phyloP scores from a whole-genome alignment of 768 basidiomycete species.

The Paxillus ammoniavirescens region DNA sequence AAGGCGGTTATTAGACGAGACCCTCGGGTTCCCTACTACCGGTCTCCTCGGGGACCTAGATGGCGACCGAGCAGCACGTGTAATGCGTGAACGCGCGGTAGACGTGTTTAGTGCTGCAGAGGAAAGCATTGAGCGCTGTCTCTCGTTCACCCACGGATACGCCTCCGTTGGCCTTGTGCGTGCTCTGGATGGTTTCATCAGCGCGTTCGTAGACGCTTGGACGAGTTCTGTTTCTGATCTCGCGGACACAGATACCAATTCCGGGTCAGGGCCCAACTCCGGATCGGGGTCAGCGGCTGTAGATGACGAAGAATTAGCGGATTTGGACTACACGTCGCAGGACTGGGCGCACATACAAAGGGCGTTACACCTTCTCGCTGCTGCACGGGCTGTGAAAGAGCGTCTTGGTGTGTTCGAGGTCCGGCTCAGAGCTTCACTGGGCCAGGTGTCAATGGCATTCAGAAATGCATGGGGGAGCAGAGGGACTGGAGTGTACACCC shows the following conservation, averaged over 20 bases:
- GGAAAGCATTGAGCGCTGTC: conserved; percentile 73
- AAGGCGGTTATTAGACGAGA: conserved; percentile 60
- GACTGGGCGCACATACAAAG: conserved; percentile 90
- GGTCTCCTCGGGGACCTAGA: conserved; percentile 19
- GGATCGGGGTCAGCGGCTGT: conserved; percentile 23
- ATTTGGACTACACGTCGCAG: conserved; percentile 82
- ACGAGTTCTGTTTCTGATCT: conserved; percentile 49
- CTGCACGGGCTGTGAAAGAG: conserved; percentile 70
- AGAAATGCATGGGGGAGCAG: conserved; percentile 50
- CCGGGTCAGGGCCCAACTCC: conserved; percentile 28
- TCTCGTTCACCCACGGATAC: conserved; percentile 87
- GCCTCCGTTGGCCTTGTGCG: conserved; percentile 71
- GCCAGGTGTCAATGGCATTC: conserved; percentile 59
- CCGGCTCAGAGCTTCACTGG: conserved; percentile 58
- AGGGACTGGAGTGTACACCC: conserved; percentile 51
- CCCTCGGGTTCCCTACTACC: conserved; percentile 48
- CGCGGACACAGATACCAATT: conserved; percentile 27
- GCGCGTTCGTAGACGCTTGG: conserved; percentile 67
- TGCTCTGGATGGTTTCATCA: conserved; percentile 70
- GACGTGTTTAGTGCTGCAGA: conserved; percentile 79
- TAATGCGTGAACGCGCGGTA: conserved; percentile 71
- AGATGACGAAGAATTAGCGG: conserved; percentile 62
- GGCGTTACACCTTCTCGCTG: conserved; percentile 79
- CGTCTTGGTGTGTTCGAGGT: conserved; percentile 67
- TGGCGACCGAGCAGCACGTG: conserved; percentile 50